Conservation (phyloP, 106 monocot genomes). For the Iris macrosiphon region DNA sequence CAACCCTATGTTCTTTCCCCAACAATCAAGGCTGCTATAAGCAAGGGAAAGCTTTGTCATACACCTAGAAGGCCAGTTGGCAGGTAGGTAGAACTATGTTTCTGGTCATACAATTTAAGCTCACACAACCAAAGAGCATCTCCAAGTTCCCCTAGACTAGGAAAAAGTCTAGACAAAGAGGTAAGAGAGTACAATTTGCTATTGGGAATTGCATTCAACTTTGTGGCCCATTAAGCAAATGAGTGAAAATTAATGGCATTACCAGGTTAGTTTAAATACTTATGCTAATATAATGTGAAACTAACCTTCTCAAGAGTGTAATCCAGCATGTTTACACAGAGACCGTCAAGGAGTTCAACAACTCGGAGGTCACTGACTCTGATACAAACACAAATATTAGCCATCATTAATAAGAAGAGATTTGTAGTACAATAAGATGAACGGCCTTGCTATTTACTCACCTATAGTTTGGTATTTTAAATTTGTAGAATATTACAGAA, state of each 20-base stretch:
- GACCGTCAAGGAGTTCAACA: conserved; percentile 86
- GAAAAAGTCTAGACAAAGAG: background rate
- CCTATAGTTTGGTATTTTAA: background rate
- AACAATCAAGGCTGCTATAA: too few relatives aligned
- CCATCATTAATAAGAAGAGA: background rate
- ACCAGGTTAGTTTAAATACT: background rate
- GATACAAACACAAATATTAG: conserved; percentile 7
- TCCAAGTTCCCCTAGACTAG: too few relatives aligned
- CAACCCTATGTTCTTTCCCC: too few relatives aligned
- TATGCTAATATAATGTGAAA: background rate
- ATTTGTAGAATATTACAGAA: background rate
- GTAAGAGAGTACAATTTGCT: background rate
- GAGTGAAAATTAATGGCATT: too few relatives aligned
- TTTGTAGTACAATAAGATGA: background rate
- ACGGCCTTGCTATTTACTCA: background rate
- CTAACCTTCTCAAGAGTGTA: conserved; percentile 69
- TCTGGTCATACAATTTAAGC: too few relatives aligned
- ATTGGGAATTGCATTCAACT: too few relatives aligned
- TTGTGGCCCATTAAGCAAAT: too few relatives aligned
- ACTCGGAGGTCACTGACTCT: conserved; percentile 81
- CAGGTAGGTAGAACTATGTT: too few relatives aligned
- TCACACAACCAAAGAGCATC: too few relatives aligned
- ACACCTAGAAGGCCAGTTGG: too few relatives aligned
- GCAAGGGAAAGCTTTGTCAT: too few relatives aligned
- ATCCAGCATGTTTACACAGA: conserved; percentile 90